phyloP scores from a whole-genome alignment of 345 rosid genomes.

The Balakata baccata region DNA sequence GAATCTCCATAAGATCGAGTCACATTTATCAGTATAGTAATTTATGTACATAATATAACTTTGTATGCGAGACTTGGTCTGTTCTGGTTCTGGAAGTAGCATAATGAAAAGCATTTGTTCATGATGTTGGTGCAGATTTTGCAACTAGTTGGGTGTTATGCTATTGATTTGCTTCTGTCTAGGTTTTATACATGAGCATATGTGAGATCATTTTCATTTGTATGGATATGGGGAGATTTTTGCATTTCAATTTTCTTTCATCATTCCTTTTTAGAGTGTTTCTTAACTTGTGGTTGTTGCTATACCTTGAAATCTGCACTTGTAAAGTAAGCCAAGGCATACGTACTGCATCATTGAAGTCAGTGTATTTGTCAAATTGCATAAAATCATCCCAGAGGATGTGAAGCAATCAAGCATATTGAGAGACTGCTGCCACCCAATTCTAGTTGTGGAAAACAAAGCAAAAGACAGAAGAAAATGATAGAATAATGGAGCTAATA shows the following conservation, averaged over 20 bases:
- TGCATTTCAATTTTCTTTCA: not conserved
- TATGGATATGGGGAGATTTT: not conserved
- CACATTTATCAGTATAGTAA: conserved; percentile 19
- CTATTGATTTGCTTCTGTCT: not conserved
- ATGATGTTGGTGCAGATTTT: not conserved
- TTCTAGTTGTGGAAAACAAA: too few relatives aligned
- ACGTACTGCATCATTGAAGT: not conserved
- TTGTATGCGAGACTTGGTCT: not conserved
- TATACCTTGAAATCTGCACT: not conserved
- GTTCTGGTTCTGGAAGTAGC: too few relatives aligned
- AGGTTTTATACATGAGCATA: not conserved
- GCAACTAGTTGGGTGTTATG: not conserved
- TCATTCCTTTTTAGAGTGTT: not conserved
- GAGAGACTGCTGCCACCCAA: too few relatives aligned
- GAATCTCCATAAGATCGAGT: conserved; percentile 46
- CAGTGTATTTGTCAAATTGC: not conserved
- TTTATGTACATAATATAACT: not conserved
- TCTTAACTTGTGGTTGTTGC: not conserved
- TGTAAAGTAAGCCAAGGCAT: not conserved
- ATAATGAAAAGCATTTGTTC: too few relatives aligned
- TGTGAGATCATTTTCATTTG: not conserved
- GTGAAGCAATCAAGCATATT: too few relatives aligned
- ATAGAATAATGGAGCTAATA: too few relatives aligned
- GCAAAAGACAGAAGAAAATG: too few relatives aligned
- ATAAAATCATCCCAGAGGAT: too few relatives aligned